Conservation (phyloP, 2,329 filamentous ascomycete genomes). For the Plenodomus lindquistii region DNA sequence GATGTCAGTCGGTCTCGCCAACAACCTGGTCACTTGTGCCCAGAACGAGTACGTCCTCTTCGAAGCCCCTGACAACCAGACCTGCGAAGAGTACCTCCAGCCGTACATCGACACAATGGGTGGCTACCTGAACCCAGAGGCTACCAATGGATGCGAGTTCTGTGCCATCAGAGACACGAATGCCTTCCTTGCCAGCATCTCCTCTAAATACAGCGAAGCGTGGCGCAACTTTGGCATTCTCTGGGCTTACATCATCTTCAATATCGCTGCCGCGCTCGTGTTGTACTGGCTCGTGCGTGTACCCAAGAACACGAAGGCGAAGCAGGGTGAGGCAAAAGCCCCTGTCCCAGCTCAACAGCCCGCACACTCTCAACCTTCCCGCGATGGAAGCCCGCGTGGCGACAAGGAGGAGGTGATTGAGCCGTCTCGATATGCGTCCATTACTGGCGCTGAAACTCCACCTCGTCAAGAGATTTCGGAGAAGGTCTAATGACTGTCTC, state of each 20-base stretch:
- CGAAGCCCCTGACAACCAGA: conserved; percentile 57
- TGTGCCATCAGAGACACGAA: conserved; percentile 50
- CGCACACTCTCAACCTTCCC: conserved; percentile 7
- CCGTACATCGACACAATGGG: conserved; percentile 33
- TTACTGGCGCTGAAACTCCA: conserved; percentile 13
- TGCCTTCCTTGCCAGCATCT: conserved; percentile 47
- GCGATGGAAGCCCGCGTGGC: conserved; percentile 10
- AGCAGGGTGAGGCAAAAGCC: conserved; percentile 14
- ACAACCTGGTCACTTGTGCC: conserved; percentile 67
- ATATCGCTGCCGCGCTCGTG: conserved; percentile 52
- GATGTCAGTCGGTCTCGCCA: conserved; percentile 70
- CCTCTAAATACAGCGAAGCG: conserved; percentile 48
- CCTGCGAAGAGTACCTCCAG: conserved; percentile 46
- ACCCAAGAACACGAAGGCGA: conserved; percentile 54
- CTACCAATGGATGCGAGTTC: conserved; percentile 46
- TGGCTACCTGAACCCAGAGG: conserved; percentile 46
- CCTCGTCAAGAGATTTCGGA: conserved; percentile 12
- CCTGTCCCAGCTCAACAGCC: conserved; percentile 7
- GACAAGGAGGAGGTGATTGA: conserved; percentile 15
- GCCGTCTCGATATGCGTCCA: conserved; percentile 12
- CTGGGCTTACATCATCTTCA: conserved; percentile 58
- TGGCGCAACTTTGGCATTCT: conserved; percentile 61
- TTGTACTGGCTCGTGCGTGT: conserved; percentile 61
- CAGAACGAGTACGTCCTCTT: conserved; percentile 72
- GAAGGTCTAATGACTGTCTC: conserved; percentile 10